Conservation (phyloP, 2,329 filamentous ascomycete species). For the Geosmithia morbida region DNA sequence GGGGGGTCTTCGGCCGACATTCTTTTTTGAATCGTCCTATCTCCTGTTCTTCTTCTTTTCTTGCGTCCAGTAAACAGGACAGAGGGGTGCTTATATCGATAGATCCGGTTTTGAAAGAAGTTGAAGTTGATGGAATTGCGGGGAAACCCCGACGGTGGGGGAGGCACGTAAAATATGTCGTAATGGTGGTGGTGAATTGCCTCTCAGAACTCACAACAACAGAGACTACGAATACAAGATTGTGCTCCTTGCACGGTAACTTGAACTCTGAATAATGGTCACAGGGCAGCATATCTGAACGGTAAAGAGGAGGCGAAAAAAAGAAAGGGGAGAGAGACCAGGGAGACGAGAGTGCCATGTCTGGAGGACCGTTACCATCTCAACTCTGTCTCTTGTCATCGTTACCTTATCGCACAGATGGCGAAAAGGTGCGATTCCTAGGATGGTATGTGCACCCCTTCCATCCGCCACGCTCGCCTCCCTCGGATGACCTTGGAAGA, state of each 20-base stretch:
- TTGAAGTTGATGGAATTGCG: not conserved
- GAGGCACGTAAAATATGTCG: too few species aligned
- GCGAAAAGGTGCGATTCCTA: conserved; percentile 79
- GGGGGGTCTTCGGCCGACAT: conserved; percentile 2
- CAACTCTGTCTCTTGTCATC: conserved; percentile 49
- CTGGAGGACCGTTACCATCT: conserved; percentile 47
- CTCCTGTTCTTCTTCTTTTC: too few species aligned
- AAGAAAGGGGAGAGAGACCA: not conserved
- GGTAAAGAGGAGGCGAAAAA: not conserved
- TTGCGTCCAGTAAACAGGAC: too few species aligned
- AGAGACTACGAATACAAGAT: too few species aligned
- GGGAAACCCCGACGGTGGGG: not conserved
- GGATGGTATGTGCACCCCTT: conserved; percentile 57
- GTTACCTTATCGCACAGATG: conserved; percentile 33
- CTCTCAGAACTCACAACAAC: too few species aligned
- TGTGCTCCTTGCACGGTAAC: too few species aligned
- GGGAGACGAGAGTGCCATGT: too few species aligned
- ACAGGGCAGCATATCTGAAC: not conserved
- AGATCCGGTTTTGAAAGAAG: not conserved
- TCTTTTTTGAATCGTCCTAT: too few species aligned
- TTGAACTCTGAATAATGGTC: too few species aligned
- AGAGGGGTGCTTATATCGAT: not conserved
- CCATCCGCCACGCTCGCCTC: too few species aligned
- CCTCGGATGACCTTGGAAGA: too few species aligned
- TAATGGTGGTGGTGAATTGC: too few species aligned